Evolutionary conservation across 768 basidiomycete genomes (phyloP).

Genomic region (Scleroderma citrinum): DNA sequence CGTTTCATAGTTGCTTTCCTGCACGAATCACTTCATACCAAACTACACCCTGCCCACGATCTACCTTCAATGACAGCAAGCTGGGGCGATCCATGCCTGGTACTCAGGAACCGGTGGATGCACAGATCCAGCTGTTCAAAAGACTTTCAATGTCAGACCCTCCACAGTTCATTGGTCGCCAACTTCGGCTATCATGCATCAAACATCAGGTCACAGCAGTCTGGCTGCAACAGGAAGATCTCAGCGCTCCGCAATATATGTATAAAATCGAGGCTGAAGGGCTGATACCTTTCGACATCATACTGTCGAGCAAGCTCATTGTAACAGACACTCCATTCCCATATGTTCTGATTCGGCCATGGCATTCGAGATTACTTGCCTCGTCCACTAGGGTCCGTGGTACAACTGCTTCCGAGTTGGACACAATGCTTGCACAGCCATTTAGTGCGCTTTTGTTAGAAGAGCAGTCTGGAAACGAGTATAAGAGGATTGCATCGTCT

Average conservation of each 20-base stretch:
- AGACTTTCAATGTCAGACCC: not conserved
- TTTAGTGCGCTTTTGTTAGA: too few species aligned
- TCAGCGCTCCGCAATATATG: too few species aligned
- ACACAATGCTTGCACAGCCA: not conserved
- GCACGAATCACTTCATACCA: not conserved
- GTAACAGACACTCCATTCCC: too few species aligned
- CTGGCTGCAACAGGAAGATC: too few species aligned
- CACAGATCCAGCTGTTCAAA: too few species aligned
- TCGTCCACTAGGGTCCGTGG: not conserved
- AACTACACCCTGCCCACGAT: not conserved
- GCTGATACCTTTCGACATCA: too few species aligned
- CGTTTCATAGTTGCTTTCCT: not conserved
- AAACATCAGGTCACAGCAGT: too few species aligned
- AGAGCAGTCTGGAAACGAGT: not conserved
- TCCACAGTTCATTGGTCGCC: not conserved
- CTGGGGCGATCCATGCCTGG: too few species aligned
- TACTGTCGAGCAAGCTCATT: too few species aligned
- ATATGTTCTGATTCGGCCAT: too few species aligned
- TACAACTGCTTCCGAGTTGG: not conserved
- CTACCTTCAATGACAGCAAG: not conserved
- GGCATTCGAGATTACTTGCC: not conserved
- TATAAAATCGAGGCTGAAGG: too few species aligned
- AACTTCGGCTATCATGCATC: not conserved
- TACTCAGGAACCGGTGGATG: too few species aligned
- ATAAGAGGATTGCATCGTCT: conserved; percentile 1